Base-by-base conservation (phyloP, 2,329 filamentous ascomycete genomes). In the Tolypocladium paradoxum region DNA sequence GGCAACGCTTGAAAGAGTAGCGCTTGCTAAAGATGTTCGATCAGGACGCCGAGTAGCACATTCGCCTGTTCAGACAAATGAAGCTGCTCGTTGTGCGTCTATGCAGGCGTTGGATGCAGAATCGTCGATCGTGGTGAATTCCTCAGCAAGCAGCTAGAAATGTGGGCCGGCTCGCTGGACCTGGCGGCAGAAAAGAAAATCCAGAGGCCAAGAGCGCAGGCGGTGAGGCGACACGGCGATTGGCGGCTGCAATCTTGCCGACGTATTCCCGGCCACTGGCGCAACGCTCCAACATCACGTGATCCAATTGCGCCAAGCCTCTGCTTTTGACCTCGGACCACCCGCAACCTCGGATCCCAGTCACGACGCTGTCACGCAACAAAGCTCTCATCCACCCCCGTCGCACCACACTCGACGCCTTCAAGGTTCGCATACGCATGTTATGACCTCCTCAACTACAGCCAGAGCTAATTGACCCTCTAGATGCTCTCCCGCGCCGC, bases 401-500 rank as follows among this genome's bases (percentile, higher is more conserved):
- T 60, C 63, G 62, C 62, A 59, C 56, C 58, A 49, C 58, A 54
- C 53, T 12, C 37, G 22, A 34, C 43, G 16, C 24, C 34, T 27
- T 35, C 56, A 59, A 54, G 47, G 57, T 57, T 47, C 27, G 47
- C 29, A 33, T 64, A 38, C 55, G 59, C 49, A 20, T 57, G 53
- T 55, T 43, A 53, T 22, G 50, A 50, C 45, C 49, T 37, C 40
- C 4, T 8, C 1, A 9, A n/a, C 29, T 6, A 36, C 14, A 22
- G 37, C 37, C 9, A 46, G 51, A 57, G 62, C 72, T 72, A 70
- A 76, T 75, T 78, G 69, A 73, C 16, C 49, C 52, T 52, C 31
- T 67, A 95, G 88, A 96, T 96, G 90, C 78, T 93, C 73, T 81
- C 89, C 75, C 85, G 87, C 70, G 79, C 83, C 74, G 79, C 75